Percentiles rank a stretch among this genome's conserved stretches.
Conservation (phyloP, 176 grass and related monocot species). For the Oryza nivara region DNA sequence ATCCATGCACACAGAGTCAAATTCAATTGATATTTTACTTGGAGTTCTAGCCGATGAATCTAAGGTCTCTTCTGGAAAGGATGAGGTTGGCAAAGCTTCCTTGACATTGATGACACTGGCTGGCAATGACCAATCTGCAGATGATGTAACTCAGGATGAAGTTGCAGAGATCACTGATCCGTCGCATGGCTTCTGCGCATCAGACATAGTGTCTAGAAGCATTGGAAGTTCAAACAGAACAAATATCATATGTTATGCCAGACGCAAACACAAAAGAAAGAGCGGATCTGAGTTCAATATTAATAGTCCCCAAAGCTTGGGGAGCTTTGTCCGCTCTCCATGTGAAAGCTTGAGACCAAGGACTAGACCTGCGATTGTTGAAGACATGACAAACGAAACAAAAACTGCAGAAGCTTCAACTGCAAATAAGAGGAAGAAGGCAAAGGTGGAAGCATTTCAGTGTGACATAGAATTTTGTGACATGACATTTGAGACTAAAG, state of each 20-base stretch:
- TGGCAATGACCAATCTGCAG: constrained; percentile 37
- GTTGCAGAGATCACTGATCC: constrained; percentile 20
- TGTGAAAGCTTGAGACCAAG: constrained; percentile 88
- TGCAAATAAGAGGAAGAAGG: constrained; percentile 32
- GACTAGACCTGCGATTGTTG: constrained; percentile 33
- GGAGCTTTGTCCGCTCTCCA: constrained; percentile 67
- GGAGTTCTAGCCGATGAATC: constrained; percentile 52
- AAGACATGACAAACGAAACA: constrained; percentile 11
- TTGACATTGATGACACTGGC: constrained; percentile 43
- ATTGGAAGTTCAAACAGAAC: constrained; percentile 52
- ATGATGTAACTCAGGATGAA: constrained; percentile 25
- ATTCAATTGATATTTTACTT: constrained; percentile 63
- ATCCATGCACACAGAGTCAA: constrained; percentile 1
- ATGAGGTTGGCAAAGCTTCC: constrained; percentile 49
- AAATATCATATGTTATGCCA: constrained; percentile 66
- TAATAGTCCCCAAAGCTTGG: constrained; percentile 22
- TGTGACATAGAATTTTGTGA: constrained; percentile 56
- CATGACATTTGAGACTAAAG: constrained; percentile 48
- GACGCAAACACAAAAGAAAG: constrained; percentile 61
- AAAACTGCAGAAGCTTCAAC: constrained; percentile 2
- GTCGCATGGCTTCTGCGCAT: background rate
- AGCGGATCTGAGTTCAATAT: constrained; percentile 1
- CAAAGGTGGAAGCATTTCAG: constrained; percentile 27
- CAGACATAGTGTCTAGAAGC: constrained; percentile 44
- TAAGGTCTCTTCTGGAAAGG: constrained; percentile 33